Percentiles rank a stretch among this genome's conserved stretches.
Conservation (phyloP, 2,329 filamentous ascomycete species). For the Colletotrichum siamense region DNA sequence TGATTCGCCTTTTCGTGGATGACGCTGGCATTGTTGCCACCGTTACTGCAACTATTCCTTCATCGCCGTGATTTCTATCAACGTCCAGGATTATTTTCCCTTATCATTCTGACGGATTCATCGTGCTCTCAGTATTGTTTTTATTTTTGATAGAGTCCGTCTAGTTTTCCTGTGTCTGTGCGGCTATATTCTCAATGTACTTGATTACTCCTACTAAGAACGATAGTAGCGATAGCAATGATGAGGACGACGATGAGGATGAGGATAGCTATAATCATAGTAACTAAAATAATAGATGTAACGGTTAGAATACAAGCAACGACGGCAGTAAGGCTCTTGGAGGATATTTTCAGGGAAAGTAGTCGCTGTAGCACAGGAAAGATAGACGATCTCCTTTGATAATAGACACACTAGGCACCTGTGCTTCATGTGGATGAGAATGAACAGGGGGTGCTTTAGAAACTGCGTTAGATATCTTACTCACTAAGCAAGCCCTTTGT, state of each 20-base stretch:
- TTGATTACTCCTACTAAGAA: too few relatives aligned
- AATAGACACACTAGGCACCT: neutral
- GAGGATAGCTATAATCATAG: too few relatives aligned
- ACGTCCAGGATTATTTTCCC: neutral
- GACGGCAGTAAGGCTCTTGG: too few relatives aligned
- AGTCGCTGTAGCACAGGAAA: too few relatives aligned
- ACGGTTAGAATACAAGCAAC: too few relatives aligned
- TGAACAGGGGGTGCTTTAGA: neutral
- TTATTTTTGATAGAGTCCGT: neutral
- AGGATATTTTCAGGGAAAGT: too few relatives aligned
- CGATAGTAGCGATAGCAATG: too few relatives aligned
- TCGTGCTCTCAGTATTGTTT: neutral
- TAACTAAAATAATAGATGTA: too few relatives aligned
- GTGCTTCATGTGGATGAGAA: neutral
- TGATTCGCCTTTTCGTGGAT: neutral
- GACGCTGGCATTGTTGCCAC: neutral
- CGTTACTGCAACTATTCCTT: neutral
- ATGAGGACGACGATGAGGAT: too few relatives aligned
- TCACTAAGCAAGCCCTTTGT: neutral
- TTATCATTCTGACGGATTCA: neutral
- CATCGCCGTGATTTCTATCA: neutral
- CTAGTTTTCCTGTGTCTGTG: too few relatives aligned
- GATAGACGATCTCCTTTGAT: neutral
- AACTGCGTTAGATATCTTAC: neutral
- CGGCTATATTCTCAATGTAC: too few relatives aligned